phyloP scores from a whole-genome alignment of 2,329 filamentous ascomycete genomes.

The Aspergillus amoenus region DNA sequence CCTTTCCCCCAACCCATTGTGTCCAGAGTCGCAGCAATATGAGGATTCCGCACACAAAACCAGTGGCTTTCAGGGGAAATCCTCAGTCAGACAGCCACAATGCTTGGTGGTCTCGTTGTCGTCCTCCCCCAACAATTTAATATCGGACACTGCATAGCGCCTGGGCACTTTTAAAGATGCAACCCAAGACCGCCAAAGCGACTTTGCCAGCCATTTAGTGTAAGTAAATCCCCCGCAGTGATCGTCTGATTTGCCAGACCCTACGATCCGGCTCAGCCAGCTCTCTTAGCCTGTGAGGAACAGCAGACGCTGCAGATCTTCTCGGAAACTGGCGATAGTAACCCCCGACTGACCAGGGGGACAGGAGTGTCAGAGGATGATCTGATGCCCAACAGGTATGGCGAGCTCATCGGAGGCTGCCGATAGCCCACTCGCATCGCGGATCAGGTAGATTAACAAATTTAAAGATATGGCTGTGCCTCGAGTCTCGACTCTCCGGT shows the following conservation, averaged over 20 bases:
- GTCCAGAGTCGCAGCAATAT: not conserved
- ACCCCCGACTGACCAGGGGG: not conserved
- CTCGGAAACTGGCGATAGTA: not conserved
- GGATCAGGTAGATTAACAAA: not conserved
- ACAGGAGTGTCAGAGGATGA: not conserved
- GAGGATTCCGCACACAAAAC: no score
- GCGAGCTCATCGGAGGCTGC: not conserved
- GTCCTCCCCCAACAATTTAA: not conserved
- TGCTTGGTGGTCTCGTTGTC: not conserved
- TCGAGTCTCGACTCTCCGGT: not conserved
- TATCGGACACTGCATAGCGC: not conserved
- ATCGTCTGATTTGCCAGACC: not conserved
- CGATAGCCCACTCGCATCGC: not conserved
- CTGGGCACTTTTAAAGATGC: constrained; percentile 5
- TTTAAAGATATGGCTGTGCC: not conserved
- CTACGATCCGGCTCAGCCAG: not conserved
- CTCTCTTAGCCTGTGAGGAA: not conserved
- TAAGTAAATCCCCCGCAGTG: not conserved
- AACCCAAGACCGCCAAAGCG: constrained; percentile 15
- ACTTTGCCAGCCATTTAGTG: not conserved
- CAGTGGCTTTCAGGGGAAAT: not conserved
- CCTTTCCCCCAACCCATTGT: no score
- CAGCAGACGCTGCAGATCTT: constrained; percentile 1
- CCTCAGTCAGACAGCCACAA: constrained; percentile 2
- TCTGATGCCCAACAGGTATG: not conserved